Evolutionary conservation across 2,329 filamentous ascomycete genomes (phyloP).

Genomic region (Incumbomyces delicatus): DNA sequence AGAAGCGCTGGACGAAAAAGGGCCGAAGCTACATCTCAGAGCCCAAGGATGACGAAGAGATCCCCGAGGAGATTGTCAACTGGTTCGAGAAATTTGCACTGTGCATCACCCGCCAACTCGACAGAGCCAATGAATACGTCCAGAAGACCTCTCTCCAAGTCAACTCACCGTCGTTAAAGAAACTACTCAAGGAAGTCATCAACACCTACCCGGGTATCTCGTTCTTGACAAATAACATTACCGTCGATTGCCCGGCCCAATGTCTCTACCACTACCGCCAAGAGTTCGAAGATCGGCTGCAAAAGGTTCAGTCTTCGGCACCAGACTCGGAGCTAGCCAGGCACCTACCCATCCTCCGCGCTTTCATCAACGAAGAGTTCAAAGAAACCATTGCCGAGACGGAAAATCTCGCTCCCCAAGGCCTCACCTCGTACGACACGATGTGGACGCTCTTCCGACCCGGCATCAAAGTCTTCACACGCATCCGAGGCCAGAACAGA

Average conservation of each 20-base stretch:
- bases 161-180: constrained; percentile 69
- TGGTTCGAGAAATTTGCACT: constrained; percentile 7
- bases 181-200: constrained; percentile 61
- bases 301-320: constrained; percentile 45
- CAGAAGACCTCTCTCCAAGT: constrained; percentile 60
- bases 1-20: constrained; percentile 8
- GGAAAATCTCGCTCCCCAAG: constrained; percentile 64
- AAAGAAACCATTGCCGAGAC: constrained; percentile 67
- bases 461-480: constrained; percentile 66
- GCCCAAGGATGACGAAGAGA: constrained; percentile 6
- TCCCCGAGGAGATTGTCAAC: constrained; percentile 4
- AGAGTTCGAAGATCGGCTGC: constrained; percentile 52
- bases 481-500: constrained; percentile 65
- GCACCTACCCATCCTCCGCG: constrained; percentile 58
- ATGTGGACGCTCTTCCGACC: constrained; percentile 86
- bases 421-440: constrained; percentile 59
- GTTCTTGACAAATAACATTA: constrained; percentile 68
- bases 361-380: constrained; percentile 72
- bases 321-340: constrained; percentile 27
- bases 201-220: constrained; percentile 68
- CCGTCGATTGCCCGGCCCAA: constrained; percentile 59
- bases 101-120: constrained; percentile 1
- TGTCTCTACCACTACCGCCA: constrained; percentile 73
- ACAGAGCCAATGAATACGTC: neutral
- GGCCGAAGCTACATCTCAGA: constrained; percentile 3